Conservation (phyloP, 75 land plant species). For the Larix kaempferi region DNA sequence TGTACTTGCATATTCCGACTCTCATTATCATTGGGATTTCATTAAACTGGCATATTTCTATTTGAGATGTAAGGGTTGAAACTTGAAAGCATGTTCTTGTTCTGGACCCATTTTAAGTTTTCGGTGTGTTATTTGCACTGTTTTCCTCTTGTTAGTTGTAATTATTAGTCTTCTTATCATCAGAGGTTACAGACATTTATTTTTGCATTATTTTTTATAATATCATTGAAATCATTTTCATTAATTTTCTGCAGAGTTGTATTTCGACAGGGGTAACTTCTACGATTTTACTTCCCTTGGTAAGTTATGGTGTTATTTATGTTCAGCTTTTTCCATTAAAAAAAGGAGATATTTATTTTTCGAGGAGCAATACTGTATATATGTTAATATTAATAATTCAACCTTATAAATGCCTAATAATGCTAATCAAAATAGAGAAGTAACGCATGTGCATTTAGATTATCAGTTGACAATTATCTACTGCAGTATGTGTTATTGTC, state of each 20-base stretch:
- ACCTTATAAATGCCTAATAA: not conserved
- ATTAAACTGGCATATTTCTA: too few relatives aligned
- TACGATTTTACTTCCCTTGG: slow-evolving; percentile 99
- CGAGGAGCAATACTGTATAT: not conserved
- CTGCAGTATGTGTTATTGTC: not conserved
- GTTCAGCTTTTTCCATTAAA: not conserved
- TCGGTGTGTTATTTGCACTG: too few relatives aligned
- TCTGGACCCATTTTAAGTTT: not conserved
- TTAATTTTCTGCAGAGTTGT: slow-evolving; percentile 65
- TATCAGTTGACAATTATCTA: not conserved
- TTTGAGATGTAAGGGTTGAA: not conserved
- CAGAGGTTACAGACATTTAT: not conserved
- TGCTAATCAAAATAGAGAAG: not conserved
- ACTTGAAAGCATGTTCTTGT: not conserved
- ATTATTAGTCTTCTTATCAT: not conserved
- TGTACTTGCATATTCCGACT: too few relatives aligned
- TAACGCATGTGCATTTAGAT: not conserved
- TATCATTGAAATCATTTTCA: not conserved
- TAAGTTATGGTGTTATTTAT: slow-evolving; percentile 26
- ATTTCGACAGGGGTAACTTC: slow-evolving; percentile 90
- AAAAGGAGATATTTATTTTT: not conserved
- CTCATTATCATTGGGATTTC: too few relatives aligned
- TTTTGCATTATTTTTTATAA: not conserved
- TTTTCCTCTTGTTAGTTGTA: not conserved
- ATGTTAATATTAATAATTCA: not conserved